These are phyloP conservation scores for Parasarocladium wereldwijsianum DNA, from an alignment of 2,329 filamentous ascomycete species.

Conservation along the genomic window DNA sequence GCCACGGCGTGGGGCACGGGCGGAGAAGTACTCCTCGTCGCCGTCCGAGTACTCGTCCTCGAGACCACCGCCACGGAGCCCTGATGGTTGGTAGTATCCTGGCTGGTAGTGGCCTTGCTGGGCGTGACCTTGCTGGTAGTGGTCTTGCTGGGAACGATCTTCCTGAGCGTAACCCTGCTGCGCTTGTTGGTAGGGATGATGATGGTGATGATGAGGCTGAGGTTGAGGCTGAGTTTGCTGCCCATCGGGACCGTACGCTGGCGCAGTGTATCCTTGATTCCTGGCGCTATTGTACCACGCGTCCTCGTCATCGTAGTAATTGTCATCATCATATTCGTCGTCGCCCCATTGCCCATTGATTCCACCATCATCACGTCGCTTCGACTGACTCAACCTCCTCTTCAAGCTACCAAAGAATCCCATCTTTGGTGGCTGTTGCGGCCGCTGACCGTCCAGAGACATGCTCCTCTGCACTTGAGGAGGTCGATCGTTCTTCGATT, in stretches of 20 bases:
- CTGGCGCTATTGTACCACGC: constrained; percentile 7
- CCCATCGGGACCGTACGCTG: constrained; percentile 2
- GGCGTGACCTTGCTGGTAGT: no score
- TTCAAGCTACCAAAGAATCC: constrained; percentile 27
- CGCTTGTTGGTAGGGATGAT: no score
- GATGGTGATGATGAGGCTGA: no score
- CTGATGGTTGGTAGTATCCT: no score
- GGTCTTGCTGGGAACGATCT: no score
- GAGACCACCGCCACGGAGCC: constrained; percentile 25
- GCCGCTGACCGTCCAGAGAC: constrained; percentile 42
- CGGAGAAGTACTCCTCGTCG: constrained; percentile 43
- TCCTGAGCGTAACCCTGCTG: no score
- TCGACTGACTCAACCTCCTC: constrained; percentile 22
- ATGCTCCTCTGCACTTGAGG: constrained; percentile 39
- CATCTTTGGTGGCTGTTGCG: background rate
- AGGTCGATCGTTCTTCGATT: constrained; percentile 21
- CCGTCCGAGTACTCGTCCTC: constrained; percentile 36
- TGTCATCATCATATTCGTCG: constrained; percentile 23
- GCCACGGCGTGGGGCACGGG: constrained; percentile 18
- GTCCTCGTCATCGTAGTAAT: constrained; percentile 15
- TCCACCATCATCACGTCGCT: constrained; percentile 32
- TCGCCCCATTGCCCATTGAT: constrained; percentile 40
- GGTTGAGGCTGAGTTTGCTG: constrained; percentile 5
- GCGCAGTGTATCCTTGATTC: constrained; percentile 2
- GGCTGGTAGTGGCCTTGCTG: no score